A percentile compares a stretch with the other conserved stretches of the same genome.
These are phyloP conservation scores for Suhomyces canberraensis DNA, from an alignment of 805 yeast genomes.

Conservation along the genomic window DNA sequence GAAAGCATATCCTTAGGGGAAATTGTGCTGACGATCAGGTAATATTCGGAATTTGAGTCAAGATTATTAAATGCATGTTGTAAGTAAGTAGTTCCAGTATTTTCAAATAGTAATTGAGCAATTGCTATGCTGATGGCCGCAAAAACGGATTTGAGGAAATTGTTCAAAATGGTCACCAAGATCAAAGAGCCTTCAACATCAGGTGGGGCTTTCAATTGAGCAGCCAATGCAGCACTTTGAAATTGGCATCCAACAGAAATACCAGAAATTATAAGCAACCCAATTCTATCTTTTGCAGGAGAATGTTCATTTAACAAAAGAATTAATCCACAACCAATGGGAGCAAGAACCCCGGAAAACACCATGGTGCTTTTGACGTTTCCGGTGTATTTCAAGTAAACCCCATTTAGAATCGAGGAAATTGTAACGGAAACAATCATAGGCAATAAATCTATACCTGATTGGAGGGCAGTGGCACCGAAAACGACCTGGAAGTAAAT, in stretches of 20 bases:
- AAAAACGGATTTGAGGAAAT: slow-evolving; percentile 30
- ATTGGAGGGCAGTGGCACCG: slow-evolving; percentile 31
- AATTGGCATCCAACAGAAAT: slow-evolving; percentile 35
- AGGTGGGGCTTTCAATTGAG: slow-evolving; percentile 36
- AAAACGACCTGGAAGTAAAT: slow-evolving; percentile 40
- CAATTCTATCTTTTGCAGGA: slow-evolving; percentile 23
- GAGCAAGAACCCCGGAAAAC: slow-evolving; percentile 27
- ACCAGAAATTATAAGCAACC: slow-evolving; percentile 32
- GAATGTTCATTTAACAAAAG: slow-evolving; percentile 24
- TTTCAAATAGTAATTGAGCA: slow-evolving; percentile 30
- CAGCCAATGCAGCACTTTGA: slow-evolving; percentile 33
- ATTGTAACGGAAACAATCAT: slow-evolving; percentile 31
- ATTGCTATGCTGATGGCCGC: slow-evolving; percentile 31
- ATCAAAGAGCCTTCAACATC: slow-evolving; percentile 35
- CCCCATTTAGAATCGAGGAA: slow-evolving; percentile 29
- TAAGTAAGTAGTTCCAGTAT: slow-evolving; percentile 18
- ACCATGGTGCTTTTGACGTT: slow-evolving; percentile 31
- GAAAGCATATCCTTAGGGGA: slow-evolving; percentile 17
- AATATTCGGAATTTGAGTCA: slow-evolving; percentile 10
- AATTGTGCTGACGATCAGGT: slow-evolving; percentile 11
- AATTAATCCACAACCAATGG: slow-evolving; percentile 35
- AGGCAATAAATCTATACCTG: slow-evolving; percentile 38
- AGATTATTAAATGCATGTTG: slow-evolving; percentile 11
- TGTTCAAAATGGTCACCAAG: slow-evolving; percentile 30
- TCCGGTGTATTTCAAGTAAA: slow-evolving; percentile 26